phyloP scores from a whole-genome alignment of 2,329 filamentous ascomycete species.

The Botrytis tulipae region DNA sequence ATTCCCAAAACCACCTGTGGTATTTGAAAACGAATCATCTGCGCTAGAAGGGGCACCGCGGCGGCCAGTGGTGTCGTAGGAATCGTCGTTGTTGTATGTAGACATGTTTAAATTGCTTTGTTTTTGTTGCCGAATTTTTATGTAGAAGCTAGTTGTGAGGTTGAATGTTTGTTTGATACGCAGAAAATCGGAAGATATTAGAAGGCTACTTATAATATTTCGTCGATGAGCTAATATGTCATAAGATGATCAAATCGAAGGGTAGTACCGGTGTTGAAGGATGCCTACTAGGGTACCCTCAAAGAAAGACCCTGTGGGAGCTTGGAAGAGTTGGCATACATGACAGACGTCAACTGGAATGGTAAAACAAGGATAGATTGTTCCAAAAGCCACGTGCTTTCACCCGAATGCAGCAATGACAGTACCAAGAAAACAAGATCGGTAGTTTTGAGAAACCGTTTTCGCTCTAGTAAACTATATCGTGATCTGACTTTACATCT shows the following conservation, averaged over 20 bases:
- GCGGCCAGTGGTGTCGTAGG: slow-evolving; percentile 13
- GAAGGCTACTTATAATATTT: slow-evolving; percentile 14
- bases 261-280: not conserved
- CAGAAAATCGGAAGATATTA: not conserved
- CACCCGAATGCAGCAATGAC: not conserved
- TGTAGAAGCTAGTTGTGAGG: not conserved
- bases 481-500: not conserved
- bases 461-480: not conserved
- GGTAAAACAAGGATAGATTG: not conserved
- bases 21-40: slow-evolving; percentile 8
- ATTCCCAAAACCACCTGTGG: not conserved
- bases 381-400: not conserved
- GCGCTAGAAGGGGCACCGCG: slow-evolving; percentile 15
- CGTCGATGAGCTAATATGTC: not conserved
- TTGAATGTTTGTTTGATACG: not conserved
- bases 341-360: slow-evolving; percentile 3
- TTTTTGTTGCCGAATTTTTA: not conserved
- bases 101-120: slow-evolving; percentile 34
- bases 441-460: not conserved
- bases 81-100: slow-evolving; percentile 36
- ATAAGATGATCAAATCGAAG: slow-evolving; percentile 18
- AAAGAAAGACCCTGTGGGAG: not conserved
- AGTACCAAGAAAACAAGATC: slow-evolving; percentile 5
- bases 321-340: slow-evolving; percentile 20
- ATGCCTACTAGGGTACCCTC: not conserved